Evolutionary conservation across 352 stramenopile genomes (phyloP).

Genomic region (Phytophthora aleatoria): DNA sequence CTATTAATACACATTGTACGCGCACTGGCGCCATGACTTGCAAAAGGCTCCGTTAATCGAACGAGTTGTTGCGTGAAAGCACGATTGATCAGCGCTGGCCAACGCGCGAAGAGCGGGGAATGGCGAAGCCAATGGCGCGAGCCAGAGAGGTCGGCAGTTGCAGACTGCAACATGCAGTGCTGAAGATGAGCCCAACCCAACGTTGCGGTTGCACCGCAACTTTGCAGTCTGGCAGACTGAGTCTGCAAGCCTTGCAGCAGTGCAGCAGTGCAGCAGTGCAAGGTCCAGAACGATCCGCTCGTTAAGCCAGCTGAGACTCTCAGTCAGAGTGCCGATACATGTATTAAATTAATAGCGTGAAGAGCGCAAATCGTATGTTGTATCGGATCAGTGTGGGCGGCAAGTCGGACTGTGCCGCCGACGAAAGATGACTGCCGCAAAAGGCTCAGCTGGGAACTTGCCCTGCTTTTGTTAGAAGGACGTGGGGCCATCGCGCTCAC

Average conservation of each 20-base stretch:
- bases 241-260: not conserved
- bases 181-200: not conserved
- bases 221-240: too few species aligned
- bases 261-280: too few species aligned
- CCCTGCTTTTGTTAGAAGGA: not conserved
- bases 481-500: not conserved
- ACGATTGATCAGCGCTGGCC: not conserved
- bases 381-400: not conserved
- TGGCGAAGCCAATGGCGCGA: not conserved
- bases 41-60: not conserved
- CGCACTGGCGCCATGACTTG: not conserved
- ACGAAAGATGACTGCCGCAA: not conserved
- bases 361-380: constrained; percentile 3
- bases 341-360: not conserved
- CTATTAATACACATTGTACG: not conserved
- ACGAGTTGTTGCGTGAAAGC: not conserved
- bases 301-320: not conserved
- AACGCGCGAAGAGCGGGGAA: not conserved
- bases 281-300: not conserved
- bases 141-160: not conserved
- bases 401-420: not conserved
- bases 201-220: not conserved
- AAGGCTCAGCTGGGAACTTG: not conserved
- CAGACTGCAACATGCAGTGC: not conserved
- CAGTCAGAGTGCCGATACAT: not conserved